Evolutionary conservation across 116 monocot species (phyloP).

Genomic region (Phalaenopsis hybrid): DNA sequence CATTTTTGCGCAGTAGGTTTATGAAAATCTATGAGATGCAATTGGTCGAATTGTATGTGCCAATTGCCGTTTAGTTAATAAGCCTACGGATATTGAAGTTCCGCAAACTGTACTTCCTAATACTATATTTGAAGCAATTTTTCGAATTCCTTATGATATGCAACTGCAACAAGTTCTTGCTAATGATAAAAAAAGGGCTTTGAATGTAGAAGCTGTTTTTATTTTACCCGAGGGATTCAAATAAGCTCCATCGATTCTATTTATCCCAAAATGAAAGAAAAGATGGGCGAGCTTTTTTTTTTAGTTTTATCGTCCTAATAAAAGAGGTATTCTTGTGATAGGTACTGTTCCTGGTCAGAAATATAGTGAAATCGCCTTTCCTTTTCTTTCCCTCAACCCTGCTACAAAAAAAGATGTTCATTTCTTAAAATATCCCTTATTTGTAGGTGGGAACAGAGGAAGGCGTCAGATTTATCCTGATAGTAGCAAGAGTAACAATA

Average conservation of each 20-base stretch:
- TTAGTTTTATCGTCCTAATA: background rate
- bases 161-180: conserved; percentile 6
- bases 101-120: background rate
- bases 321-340: too few species aligned
- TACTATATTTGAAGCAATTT: conserved; percentile 8
- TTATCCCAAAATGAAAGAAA: conserved; percentile 10
- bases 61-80: too few species aligned
- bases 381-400: too few species aligned
- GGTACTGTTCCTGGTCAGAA: too few species aligned
- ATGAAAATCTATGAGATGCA: conserved; percentile 2
- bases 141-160: conserved; percentile 10
- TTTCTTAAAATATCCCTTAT: too few species aligned
- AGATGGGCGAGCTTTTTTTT: background rate
- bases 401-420: too few species aligned
- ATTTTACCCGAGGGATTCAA: background rate
- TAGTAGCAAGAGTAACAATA: too few species aligned
- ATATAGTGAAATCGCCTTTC: too few species aligned
- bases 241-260: background rate
- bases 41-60: conserved; percentile 3
- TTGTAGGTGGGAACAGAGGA: too few species aligned
- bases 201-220: conserved; percentile 6
- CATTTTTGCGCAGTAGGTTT: background rate
- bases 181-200: conserved; percentile 2
- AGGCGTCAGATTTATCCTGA: too few species aligned
- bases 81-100: conserved; percentile 7